Evolutionary conservation across 2,329 filamentous ascomycete species (phyloP).

Genomic region (Arthrinium phaeospermum): DNA sequence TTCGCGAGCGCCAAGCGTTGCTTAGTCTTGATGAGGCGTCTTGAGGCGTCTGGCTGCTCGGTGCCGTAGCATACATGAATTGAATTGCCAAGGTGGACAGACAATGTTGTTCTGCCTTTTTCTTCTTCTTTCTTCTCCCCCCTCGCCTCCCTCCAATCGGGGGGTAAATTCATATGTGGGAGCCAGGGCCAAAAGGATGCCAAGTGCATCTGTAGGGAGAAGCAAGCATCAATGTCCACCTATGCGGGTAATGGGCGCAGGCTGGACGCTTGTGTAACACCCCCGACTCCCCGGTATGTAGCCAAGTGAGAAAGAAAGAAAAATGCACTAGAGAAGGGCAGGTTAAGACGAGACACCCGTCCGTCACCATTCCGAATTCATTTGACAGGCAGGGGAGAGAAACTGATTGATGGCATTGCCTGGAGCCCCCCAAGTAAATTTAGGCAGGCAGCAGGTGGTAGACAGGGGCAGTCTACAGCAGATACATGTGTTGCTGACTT

Average conservation of each 20-base stretch:
- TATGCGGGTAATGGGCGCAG: slow-evolving; percentile 2
- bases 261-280: background rate
- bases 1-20: background rate
- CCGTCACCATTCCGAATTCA: background rate
- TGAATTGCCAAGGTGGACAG: background rate
- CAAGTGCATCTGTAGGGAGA: background rate
- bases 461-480: background rate
- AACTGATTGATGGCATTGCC: background rate
- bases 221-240: background rate
- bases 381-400: background rate
- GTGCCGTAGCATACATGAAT: background rate
- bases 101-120: background rate
- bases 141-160: background rate
- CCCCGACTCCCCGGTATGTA: background rate
- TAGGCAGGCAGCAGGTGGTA: background rate
- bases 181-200: background rate
- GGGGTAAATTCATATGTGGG: background rate
- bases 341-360: background rate
- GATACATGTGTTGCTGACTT: background rate
- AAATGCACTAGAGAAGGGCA: background rate
- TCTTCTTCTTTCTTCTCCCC: background rate
- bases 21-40: slow-evolving; percentile 9
- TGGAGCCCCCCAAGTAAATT: background rate
- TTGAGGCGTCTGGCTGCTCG: slow-evolving; percentile 4
- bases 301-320: background rate